These are phyloP conservation scores for Candida chilensis DNA, from an alignment of 805 yeast species.

Conservation along the genomic window DNA sequence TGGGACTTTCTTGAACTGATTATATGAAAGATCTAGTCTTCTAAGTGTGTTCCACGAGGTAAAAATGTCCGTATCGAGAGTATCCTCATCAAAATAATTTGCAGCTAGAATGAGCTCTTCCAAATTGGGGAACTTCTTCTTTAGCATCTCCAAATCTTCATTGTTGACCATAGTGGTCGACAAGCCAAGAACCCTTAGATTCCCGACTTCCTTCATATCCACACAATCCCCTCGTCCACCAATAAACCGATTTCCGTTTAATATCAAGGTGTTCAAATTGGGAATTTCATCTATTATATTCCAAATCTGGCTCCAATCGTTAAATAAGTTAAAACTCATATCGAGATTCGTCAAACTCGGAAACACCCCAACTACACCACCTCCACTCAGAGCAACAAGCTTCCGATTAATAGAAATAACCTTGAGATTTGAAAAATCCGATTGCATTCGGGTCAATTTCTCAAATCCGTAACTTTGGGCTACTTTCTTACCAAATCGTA, in stretches of 20 bases:
- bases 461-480: constrained; percentile 64
- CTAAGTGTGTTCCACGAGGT: not conserved
- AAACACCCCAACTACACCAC: constrained; percentile 5
- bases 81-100: constrained; percentile 15
- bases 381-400: constrained; percentile 15
- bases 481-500: constrained; percentile 44
- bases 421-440: constrained; percentile 32
- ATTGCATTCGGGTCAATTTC: constrained; percentile 36
- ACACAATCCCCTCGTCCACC: too few species aligned
- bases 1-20: constrained; percentile 4
- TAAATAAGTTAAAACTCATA: constrained; percentile 50
- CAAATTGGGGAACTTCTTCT: constrained; percentile 25
- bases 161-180: too few species aligned
- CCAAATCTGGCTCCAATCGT: constrained; percentile 25
- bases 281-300: constrained; percentile 24
- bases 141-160: constrained; percentile 12
- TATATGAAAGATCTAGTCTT: constrained; percentile 13
- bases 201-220: too few species aligned
- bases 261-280: constrained; percentile 26
- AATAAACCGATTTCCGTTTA: constrained; percentile 46
- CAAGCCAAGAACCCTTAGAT: not conserved
- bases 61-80: constrained; percentile 3
- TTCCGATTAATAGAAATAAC: constrained; percentile 41
- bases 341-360: constrained; percentile 32
- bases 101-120: constrained; percentile 20